Conservation (phyloP, 2,329 filamentous ascomycete genomes). For the Exophiala sp. region DNA sequence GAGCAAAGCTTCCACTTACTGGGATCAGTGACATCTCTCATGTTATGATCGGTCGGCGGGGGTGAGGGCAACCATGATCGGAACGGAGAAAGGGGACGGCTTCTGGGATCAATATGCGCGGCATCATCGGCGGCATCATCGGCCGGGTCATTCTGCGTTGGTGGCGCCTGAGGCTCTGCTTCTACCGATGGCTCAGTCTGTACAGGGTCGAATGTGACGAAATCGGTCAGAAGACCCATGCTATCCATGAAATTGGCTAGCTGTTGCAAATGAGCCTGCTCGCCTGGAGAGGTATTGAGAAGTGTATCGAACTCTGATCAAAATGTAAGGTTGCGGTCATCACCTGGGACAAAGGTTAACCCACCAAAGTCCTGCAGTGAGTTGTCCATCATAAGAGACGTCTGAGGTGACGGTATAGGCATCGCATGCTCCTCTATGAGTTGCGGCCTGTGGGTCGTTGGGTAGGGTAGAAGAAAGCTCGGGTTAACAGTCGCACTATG, state of each 20-base stretch:
- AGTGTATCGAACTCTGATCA: slow-evolving; percentile 2
- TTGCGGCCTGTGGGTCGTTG: background rate
- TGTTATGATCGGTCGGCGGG: background rate
- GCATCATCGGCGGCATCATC: background rate
- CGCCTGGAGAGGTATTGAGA: slow-evolving; percentile 2
- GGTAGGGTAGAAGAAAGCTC: background rate
- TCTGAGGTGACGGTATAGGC: background rate
- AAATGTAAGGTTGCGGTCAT: background rate
- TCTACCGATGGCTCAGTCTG: background rate
- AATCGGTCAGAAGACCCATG: slow-evolving; percentile 5
- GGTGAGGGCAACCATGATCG: slow-evolving; percentile 3
- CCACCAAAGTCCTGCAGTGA: slow-evolving; percentile 1
- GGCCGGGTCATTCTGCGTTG: background rate
- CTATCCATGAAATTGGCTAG: slow-evolving; percentile 3
- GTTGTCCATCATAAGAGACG: background rate
- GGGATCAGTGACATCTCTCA: background rate
- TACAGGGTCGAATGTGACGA: slow-evolving; percentile 1
- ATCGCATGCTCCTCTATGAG: background rate
- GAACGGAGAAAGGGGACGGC: slow-evolving; percentile 4
- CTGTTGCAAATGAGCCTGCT: slow-evolving; percentile 4
- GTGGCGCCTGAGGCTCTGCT: background rate
- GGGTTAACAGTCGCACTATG: background rate
- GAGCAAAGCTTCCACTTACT: background rate
- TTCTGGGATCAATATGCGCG: background rate
- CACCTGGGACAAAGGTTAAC: background rate